Conservation (phyloP, 208 protist species). For the Entamoeba invadens region DNA sequence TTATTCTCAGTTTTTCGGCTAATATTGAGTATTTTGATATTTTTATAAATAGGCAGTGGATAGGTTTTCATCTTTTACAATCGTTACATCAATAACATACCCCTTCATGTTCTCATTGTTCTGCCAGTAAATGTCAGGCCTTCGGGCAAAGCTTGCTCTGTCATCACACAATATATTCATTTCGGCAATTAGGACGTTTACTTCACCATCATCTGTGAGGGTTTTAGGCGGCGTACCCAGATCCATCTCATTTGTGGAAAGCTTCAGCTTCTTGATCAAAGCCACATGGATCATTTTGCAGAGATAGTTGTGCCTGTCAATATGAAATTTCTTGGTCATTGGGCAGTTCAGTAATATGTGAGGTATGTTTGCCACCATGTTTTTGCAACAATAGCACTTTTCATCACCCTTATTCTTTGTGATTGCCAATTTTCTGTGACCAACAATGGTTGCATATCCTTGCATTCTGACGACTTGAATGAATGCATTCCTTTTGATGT, state of each 20-base stretch:
- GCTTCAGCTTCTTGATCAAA: no score
- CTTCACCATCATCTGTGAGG: no score
- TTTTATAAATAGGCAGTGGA: not conserved
- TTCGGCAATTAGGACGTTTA: no score
- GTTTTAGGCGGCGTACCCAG: no score
- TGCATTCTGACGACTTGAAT: not conserved
- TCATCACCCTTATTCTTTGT: not conserved
- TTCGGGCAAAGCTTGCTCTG: not conserved
- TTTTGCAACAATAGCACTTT: not conserved
- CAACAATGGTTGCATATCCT: not conserved
- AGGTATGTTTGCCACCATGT: not conserved
- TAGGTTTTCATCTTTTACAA: not conserved
- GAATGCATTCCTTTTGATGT: not conserved
- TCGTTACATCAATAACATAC: not conserved
- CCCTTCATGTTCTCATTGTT: not conserved
- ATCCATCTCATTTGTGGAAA: not conserved
- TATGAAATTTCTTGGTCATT: not conserved
- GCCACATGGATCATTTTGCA: not conserved
- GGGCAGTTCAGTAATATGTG: not conserved
- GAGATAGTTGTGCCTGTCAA: not conserved
- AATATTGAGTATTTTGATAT: not conserved
- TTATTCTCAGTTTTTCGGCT: not conserved
- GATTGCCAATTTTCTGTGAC: not conserved
- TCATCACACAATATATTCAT: not conserved
- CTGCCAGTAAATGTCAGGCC: not conserved